Conservation (phyloP, 306 rosid genomes). For the Quercus engelmannii region DNA sequence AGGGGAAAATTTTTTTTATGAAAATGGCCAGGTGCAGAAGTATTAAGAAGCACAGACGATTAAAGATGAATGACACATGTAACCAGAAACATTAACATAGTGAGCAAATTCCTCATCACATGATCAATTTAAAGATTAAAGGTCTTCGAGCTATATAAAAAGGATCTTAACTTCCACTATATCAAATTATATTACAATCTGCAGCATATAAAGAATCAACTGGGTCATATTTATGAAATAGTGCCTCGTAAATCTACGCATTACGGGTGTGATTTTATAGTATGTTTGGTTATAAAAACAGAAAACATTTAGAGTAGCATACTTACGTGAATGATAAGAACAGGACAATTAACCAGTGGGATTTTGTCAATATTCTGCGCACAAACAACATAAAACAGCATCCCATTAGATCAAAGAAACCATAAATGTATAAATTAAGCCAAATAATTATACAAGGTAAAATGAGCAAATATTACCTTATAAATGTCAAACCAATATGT, state of each 20-base stretch:
- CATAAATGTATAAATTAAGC: constrained; percentile 10
- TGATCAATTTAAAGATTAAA: background rate
- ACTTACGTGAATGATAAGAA: constrained; percentile 94
- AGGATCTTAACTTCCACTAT: background rate
- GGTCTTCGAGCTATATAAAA: background rate
- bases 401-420: constrained; percentile 5
- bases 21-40: background rate
- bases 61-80: background rate
- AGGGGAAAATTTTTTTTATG: background rate
- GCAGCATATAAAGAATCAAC: background rate
- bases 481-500: constrained; percentile 93
- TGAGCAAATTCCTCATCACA: background rate
- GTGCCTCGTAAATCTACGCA: background rate
- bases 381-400: constrained; percentile 16
- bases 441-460: background rate
- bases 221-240: background rate
- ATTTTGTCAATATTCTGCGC: constrained; percentile 90
- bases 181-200: background rate
- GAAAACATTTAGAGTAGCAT: constrained; percentile 15
- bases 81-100: background rate
- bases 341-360: constrained; percentile 76
- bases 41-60: background rate
- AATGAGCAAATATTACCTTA: constrained; percentile 46
- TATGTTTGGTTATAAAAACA: constrained; percentile 13
- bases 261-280: background rate